Percentiles rank a stretch among this genome's conserved stretches.
These are phyloP conservation scores for Neurospora discreta DNA, from an alignment of 495 filamentous ascomycete species.

Conservation along the genomic window DNA sequence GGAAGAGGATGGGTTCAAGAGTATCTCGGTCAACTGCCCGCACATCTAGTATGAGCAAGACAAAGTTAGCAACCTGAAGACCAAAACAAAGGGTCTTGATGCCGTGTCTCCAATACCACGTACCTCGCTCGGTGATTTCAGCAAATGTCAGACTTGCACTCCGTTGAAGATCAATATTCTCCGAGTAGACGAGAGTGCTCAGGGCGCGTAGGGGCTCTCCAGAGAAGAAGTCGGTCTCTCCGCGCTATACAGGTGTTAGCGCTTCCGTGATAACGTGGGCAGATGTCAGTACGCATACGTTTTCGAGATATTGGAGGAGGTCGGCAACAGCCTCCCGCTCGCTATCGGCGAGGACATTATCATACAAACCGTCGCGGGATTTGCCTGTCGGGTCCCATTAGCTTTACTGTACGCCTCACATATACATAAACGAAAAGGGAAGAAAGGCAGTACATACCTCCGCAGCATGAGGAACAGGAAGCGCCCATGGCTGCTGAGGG, in stretches of 20 bases:
- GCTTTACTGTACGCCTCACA: not conserved
- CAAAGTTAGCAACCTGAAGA: slow-evolving; percentile 9
- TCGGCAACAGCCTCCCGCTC: slow-evolving; percentile 97
- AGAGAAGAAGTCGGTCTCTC: slow-evolving; percentile 95
- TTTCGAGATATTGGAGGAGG: slow-evolving; percentile 88
- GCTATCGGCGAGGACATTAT: slow-evolving; percentile 89
- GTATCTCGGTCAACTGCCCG: slow-evolving; percentile 91
- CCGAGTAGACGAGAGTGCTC: slow-evolving; percentile 92
- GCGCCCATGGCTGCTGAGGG: slow-evolving; percentile 26
- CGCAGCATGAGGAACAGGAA: slow-evolving; percentile 31
- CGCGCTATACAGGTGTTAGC: slow-evolving; percentile 47
- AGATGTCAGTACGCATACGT: slow-evolving; percentile 44
- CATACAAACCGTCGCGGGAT: slow-evolving; percentile 87
- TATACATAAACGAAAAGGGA: not conserved
- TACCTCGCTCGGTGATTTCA: slow-evolving; percentile 97
- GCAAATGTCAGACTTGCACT: slow-evolving; percentile 98
- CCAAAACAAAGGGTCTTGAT: not conserved
- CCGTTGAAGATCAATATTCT: slow-evolving; percentile 95
- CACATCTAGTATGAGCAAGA: slow-evolving; percentile 54
- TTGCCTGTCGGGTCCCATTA: slow-evolving; percentile 45
- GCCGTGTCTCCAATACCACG: slow-evolving; percentile 13
- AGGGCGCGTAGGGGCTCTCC: slow-evolving; percentile 92
- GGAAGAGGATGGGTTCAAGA: slow-evolving; percentile 87
- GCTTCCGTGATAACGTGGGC: not conserved
- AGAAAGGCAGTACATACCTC: slow-evolving; percentile 16